Evolutionary conservation across 1,284 basidiomycete genomes (phyloP).

Genomic region (Veloboletus limbatus): DNA sequence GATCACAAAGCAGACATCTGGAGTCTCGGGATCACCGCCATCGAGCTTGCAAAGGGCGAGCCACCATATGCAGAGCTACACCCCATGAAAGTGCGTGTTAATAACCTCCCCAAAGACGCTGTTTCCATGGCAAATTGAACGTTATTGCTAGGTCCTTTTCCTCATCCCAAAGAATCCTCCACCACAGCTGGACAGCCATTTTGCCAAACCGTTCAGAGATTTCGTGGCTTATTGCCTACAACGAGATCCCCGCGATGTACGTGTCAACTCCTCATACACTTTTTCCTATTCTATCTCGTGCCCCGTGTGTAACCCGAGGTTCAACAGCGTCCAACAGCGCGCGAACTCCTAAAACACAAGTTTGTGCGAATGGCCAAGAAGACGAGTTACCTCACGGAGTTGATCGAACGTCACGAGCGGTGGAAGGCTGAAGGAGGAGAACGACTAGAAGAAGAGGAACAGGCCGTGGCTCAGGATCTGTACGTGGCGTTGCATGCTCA

Average conservation of each 20-base stretch:
- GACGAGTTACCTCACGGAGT: slow-evolving; percentile 89
- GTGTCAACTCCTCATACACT: slow-evolving; percentile 28
- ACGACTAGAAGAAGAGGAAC: slow-evolving; percentile 69
- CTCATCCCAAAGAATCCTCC: slow-evolving; percentile 98
- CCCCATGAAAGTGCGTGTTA: slow-evolving; percentile 85
- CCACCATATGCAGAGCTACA: slow-evolving; percentile 97
- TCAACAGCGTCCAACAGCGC: slow-evolving; percentile 84
- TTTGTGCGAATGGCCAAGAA: slow-evolving; percentile 95
- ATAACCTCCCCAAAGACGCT: not conserved
- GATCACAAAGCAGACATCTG: slow-evolving; percentile 99
- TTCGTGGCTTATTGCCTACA: slow-evolving; percentile 93
- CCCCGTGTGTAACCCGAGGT: slow-evolving; percentile 16
- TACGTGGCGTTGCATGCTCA: slow-evolving; percentile 33
- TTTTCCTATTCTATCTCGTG: slow-evolving; percentile 1
- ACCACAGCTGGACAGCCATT: slow-evolving; percentile 83
- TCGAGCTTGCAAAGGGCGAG: slow-evolving; percentile 96
- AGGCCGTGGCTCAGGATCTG: slow-evolving; percentile 57
- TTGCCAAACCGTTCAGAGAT: slow-evolving; percentile 90
- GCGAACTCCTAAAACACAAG: slow-evolving; percentile 93
- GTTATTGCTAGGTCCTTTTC: slow-evolving; percentile 75
- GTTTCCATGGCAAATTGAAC: slow-evolving; percentile 1
- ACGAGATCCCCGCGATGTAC: slow-evolving; percentile 87
- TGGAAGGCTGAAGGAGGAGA: slow-evolving; percentile 93
- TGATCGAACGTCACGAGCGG: slow-evolving; percentile 91
- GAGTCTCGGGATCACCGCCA: slow-evolving; percentile 95